A percentile compares a stretch with the other conserved stretches of the same genome.
Conservation (phyloP, 176 grass and related monocot genomes). For the Rhipidocladum racemiflorum region DNA sequence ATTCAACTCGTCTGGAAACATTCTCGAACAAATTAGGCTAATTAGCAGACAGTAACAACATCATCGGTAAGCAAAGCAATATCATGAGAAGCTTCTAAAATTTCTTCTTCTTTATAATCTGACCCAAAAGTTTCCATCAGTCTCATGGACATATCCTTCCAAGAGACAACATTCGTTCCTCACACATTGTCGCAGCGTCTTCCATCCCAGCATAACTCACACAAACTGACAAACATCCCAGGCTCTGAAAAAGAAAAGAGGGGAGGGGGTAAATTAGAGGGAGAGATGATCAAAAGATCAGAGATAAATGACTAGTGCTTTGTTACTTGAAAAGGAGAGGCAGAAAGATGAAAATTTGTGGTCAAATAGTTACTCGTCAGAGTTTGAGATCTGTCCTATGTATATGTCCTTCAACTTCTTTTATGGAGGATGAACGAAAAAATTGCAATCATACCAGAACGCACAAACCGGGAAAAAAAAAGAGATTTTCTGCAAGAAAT, state of each 20-base stretch:
- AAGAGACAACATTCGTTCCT: not conserved
- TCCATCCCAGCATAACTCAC: not conserved
- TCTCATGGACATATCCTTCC: conserved; percentile 40
- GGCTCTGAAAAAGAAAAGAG: not conserved
- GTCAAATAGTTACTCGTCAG: not conserved
- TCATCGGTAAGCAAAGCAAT: conserved; percentile 11
- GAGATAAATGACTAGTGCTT: not conserved
- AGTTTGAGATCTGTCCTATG: not conserved
- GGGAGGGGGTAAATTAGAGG: not conserved
- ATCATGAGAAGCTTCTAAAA: conserved; percentile 16
- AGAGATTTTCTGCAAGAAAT: not conserved
- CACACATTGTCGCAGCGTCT: conserved; percentile 6
- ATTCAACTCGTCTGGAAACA: conserved; percentile 14
- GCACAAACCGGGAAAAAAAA: not conserved
- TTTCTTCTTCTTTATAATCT: conserved; percentile 23
- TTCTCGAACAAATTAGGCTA: conserved; percentile 22
- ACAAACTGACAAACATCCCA: not conserved
- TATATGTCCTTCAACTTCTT: not conserved
- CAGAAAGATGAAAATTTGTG: not conserved
- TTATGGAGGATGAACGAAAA: conserved; percentile 5
- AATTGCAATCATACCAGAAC: conserved; percentile 2
- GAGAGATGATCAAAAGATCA: not conserved
- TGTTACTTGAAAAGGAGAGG: not conserved
- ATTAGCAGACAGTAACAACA: conserved; percentile 34
- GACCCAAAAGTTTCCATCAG: conserved; percentile 17